A percentile compares a stretch with the other conserved stretches of the same genome.
Conservation (phyloP, 768 basidiomycete species). For the Suillus clintonianus region DNA sequence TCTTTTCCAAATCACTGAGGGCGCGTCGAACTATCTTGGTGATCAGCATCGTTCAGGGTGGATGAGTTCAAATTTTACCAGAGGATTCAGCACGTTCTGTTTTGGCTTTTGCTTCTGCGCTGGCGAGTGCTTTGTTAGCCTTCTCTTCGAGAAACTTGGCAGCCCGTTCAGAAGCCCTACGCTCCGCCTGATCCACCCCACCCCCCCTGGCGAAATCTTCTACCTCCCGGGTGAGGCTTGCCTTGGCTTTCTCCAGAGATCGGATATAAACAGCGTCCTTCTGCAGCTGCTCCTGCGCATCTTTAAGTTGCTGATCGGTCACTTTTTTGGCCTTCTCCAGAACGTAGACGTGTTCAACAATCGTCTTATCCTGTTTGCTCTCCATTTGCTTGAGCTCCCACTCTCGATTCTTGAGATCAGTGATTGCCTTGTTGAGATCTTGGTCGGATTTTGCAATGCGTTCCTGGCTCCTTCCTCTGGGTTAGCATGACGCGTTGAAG, state of each 20-base stretch:
- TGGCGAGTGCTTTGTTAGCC: constrained; percentile 53
- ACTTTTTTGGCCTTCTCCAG: constrained; percentile 94
- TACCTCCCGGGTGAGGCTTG: constrained; percentile 71
- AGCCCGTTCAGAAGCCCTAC: constrained; percentile 71
- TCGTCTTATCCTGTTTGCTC: constrained; percentile 93
- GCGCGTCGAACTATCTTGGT: constrained; percentile 53
- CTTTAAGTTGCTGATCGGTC: constrained; percentile 86
- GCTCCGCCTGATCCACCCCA: constrained; percentile 65
- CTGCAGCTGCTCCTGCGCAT: constrained; percentile 77
- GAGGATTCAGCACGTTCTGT: constrained; percentile 66
- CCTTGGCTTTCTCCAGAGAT: constrained; percentile 83
- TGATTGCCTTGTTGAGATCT: constrained; percentile 79
- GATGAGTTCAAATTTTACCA: constrained; percentile 38
- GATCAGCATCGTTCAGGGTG: constrained; percentile 7
- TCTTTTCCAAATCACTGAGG: constrained; percentile 62
- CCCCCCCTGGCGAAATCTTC: constrained; percentile 81
- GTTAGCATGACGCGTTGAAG: constrained; percentile 64
- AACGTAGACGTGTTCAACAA: constrained; percentile 96
- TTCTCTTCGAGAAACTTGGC: constrained; percentile 62
- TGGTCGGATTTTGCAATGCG: constrained; percentile 70
- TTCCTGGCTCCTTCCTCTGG: constrained; percentile 76
- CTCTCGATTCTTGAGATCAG: constrained; percentile 78
- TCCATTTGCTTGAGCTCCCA: constrained; percentile 86
- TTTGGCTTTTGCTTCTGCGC: constrained; percentile 68
- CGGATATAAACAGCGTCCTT: constrained; percentile 76